Evolutionary conservation across 371 early-diverging fungal species (phyloP), one percentile per base, ranked within the genome.

Genomic region (Rhizopus arrhizus): DNA sequence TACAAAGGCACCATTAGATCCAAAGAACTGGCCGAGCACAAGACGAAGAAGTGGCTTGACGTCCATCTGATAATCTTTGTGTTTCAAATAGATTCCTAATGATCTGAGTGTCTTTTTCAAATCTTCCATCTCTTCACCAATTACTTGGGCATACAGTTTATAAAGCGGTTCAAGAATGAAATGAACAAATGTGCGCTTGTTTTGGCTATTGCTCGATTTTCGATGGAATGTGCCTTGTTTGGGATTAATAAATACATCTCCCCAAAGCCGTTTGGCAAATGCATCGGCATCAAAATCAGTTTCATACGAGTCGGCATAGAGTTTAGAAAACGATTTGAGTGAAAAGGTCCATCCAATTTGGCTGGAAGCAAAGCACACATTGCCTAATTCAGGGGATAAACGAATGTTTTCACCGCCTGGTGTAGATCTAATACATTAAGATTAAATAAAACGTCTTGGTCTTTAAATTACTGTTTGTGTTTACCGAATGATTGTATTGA

Each of bases 91-190:
- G 49, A 98, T 93, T 2, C 94, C 94, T 0, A 97, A 76, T 1
- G 84, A 75, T 0, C 87, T 79, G 45, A 98, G 80, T 3, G 90
- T 91, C 15, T 72, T 52, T 68, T 86, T 88, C 60, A 94, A 74
- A 4, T 81, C 79, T n/a, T 80, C 70, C 9, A 72, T 68, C 53
- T 91, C 87, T 71, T 93, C 94, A 35, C 92, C 90, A 29, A 89
- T 77, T 0, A 80, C 70, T 64, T 94, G 96, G 2, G 92, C 85
- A 65, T 91, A 95, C 10, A 98, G 65, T 76, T 98, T 98, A 82
- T 93, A 99, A 31, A 99, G 75, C 9, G 99, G 99, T 64, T 97
- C 95, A 12, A 99, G 72, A 59, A 99, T 89, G 67, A 99, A 99
- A 69, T 97, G 93, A n/a, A 95, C 90, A 80, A 99, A 99, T 7